Evolutionary conservation across 495 filamentous ascomycete species (phyloP), one percentile per base, ranked within the genome.

Genomic region (Talaromyces liani): DNA sequence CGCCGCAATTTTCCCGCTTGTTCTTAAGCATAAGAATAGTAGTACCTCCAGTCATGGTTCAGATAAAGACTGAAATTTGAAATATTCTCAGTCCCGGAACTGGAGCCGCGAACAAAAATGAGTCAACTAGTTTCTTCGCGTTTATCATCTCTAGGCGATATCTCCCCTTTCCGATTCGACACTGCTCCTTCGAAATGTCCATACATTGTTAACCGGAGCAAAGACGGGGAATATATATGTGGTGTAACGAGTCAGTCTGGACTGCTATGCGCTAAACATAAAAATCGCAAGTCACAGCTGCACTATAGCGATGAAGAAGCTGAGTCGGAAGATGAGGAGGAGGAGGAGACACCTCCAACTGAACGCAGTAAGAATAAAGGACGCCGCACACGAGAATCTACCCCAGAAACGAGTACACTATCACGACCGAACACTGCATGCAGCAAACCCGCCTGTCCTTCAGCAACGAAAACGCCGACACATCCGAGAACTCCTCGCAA

Each of bases 11-110:
- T 56, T 29, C 0, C 22, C 53, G 10, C 27, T 56, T 56, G 5
- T 47, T 18, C 41, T 47, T 47, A 47, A 47, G 41, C 41, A 29
- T 56, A 56, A n/a, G 53, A 56, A 25, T 10, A 6, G 53, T 56
- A 56, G 53, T 56, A 56, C 53, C 51, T 60, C 31, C 47, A 27
- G 59, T 31, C 58, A 65, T 27, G 27, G 27, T 63, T 20, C 18
- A 20, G 12, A 10, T 63, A 25, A 56, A 63, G 62, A 63, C 20
- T 64, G 58, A 49, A 63, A 58, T 53, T 39, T 41, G 62, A 16
- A 63, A 20, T 18, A 61, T 63, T 22, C 31, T 58, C 8, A 57
- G 41, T 10, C 58, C 16, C 58, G 2, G 9, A 18, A 47, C 3
- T 3, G 41, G 41, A 18, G 6, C 41, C 41, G 41, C n/a, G 41